Evolutionary conservation across 2,329 filamentous ascomycete species (phyloP).

Genomic region (Stenocarpella maydis): DNA sequence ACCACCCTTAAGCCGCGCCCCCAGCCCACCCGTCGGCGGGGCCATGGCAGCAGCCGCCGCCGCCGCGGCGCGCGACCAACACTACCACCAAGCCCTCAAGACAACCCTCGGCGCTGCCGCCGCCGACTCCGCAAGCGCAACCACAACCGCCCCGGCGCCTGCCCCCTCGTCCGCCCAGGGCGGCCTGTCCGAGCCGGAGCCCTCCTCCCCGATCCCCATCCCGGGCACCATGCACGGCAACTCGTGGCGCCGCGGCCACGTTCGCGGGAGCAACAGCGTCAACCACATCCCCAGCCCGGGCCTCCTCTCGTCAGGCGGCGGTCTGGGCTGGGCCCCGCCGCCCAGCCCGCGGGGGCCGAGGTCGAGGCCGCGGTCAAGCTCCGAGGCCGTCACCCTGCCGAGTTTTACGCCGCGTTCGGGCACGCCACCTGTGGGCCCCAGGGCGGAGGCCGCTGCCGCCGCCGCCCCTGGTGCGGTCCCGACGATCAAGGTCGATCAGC

Average conservation of each 20-base stretch:
- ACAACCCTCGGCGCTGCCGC: not conserved
- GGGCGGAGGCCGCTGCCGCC: not conserved
- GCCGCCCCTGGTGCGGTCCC: not conserved
- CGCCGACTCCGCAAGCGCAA: not conserved
- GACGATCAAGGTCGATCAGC: not conserved
- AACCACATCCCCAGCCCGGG: slow-evolving; percentile 17
- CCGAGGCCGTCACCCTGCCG: not conserved
- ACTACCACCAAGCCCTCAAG: slow-evolving; percentile 19
- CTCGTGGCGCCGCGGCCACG: slow-evolving; percentile 31
- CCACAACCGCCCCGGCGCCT: not conserved
- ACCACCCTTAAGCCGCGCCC: slow-evolving; percentile 30
- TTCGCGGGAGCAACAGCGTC: slow-evolving; percentile 27
- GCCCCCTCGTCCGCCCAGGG: not conserved
- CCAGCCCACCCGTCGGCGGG: slow-evolving; percentile 3
- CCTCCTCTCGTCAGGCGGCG: not conserved
- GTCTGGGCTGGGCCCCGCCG: not conserved
- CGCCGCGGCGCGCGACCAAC: not conserved
- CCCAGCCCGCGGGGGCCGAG: not conserved
- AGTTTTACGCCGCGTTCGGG: not conserved
- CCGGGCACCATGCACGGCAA: slow-evolving; percentile 33
- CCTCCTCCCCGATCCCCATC: slow-evolving; percentile 5
- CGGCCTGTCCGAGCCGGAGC: not conserved
- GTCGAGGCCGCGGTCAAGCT: not conserved
- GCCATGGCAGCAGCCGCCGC: not conserved
- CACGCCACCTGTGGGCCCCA: not conserved